A percentile compares a stretch with the other conserved stretches of the same genome.
Conservation (phyloP, 371 early-diverging fungal genomes). For the Cokeromyces recurvatus region DNA sequence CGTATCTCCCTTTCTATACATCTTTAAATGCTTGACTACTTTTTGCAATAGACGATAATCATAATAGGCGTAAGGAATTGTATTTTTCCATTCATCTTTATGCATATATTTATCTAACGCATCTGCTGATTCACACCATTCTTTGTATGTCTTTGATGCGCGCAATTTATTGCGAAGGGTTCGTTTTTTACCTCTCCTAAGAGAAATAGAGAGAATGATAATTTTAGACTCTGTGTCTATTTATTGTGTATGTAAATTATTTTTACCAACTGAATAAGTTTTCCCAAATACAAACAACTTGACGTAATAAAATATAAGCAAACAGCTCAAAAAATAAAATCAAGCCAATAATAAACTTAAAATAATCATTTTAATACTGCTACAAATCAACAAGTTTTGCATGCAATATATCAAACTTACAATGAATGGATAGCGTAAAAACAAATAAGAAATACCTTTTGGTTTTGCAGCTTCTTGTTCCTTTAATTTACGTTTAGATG, state of each 20-base stretch:
- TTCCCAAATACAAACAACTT: slow-evolving; percentile 74
- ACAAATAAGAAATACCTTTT: slow-evolving; percentile 44
- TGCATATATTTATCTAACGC: slow-evolving; percentile 65
- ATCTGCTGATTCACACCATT: slow-evolving; percentile 71
- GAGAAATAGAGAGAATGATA: neutral
- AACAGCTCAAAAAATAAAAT: slow-evolving; percentile 65
- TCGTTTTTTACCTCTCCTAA: slow-evolving; percentile 57
- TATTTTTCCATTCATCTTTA: slow-evolving; percentile 70
- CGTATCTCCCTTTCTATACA: slow-evolving; percentile 27
- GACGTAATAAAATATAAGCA: slow-evolving; percentile 65
- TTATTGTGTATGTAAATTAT: neutral
- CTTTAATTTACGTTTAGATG: slow-evolving; percentile 22
- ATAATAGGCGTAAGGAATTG: slow-evolving; percentile 59
- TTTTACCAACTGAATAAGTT: slow-evolving; percentile 60
- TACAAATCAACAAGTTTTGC: too few species aligned
- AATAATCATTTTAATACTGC: too few species aligned
- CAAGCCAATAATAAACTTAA: slow-evolving; percentile 53
- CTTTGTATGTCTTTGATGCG: slow-evolving; percentile 53
- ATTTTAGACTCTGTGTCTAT: neutral
- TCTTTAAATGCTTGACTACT: slow-evolving; percentile 48
- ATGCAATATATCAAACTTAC: too few species aligned
- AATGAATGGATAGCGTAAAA: slow-evolving; percentile 60
- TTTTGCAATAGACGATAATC: slow-evolving; percentile 67
- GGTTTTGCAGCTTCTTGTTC: slow-evolving; percentile 34
- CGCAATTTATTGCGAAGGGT: slow-evolving; percentile 47